phyloP scores from a whole-genome alignment of 768 basidiomycete species.

The Mycena albidolilacea region DNA sequence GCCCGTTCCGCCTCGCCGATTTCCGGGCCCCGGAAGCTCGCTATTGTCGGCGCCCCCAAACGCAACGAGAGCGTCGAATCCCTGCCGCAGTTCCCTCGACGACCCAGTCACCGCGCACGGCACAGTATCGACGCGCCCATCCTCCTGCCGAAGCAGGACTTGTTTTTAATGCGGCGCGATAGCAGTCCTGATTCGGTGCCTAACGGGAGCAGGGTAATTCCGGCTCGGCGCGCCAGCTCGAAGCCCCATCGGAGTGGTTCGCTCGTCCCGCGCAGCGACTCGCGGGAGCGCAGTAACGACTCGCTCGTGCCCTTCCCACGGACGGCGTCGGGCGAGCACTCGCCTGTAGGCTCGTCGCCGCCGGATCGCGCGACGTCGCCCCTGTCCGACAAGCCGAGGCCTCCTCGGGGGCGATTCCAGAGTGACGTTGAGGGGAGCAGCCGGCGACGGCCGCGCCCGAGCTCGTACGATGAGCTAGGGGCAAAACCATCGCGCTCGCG shows the following conservation, averaged over 20 bases:
- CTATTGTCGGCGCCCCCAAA: slow-evolving; percentile 62
- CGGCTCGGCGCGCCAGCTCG: slow-evolving; percentile 70
- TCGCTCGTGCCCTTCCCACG: slow-evolving; percentile 77
- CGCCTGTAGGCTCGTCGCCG: slow-evolving; percentile 47
- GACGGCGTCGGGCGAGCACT: slow-evolving; percentile 67
- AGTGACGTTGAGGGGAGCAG: slow-evolving; percentile 78
- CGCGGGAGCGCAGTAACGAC: slow-evolving; percentile 53
- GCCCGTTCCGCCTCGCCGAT: slow-evolving; percentile 50
- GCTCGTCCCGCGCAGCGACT: slow-evolving; percentile 58
- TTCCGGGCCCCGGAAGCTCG: slow-evolving; percentile 68
- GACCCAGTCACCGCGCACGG: slow-evolving; percentile 75
- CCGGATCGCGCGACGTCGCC: slow-evolving; percentile 52
- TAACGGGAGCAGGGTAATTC: slow-evolving; percentile 55
- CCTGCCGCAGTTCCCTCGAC: slow-evolving; percentile 64
- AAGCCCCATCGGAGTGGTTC: slow-evolving; percentile 67
- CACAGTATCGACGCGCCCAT: slow-evolving; percentile 73
- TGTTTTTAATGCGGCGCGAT: slow-evolving; percentile 62
- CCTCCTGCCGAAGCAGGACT: slow-evolving; percentile 64
- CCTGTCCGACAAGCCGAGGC: slow-evolving; percentile 55
- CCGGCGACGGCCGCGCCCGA: slow-evolving; percentile 71
- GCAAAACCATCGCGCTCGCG: slow-evolving; percentile 69
- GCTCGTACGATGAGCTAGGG: slow-evolving; percentile 78
- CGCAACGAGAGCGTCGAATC: slow-evolving; percentile 64
- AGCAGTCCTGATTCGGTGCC: slow-evolving; percentile 70
- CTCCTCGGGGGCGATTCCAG: slow-evolving; percentile 77